These are phyloP conservation scores for Podosphaera xanthii DNA, from an alignment of 2,329 filamentous ascomycete genomes.

Conservation along the genomic window DNA sequence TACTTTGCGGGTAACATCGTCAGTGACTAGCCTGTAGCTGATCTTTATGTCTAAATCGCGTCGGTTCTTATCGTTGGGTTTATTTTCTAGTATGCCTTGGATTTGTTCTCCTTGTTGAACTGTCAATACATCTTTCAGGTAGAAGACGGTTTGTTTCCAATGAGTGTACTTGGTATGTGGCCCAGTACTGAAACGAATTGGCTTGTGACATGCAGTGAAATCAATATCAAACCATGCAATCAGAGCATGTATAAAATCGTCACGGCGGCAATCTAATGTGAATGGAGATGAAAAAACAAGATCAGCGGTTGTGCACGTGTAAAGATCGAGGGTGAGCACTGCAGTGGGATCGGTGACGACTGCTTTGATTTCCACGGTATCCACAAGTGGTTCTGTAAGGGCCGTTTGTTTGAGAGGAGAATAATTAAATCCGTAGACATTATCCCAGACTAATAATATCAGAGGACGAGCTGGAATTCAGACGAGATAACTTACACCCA, in stretches of 20 bases:
- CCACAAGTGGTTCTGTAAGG: slow-evolving; percentile 84
- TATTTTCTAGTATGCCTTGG: slow-evolving; percentile 50
- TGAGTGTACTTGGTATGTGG: slow-evolving; percentile 98
- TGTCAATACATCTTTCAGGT: slow-evolving; percentile 78
- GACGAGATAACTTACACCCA: slow-evolving; percentile 44
- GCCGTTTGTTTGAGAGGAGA: slow-evolving; percentile 81
- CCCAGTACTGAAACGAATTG: slow-evolving; percentile 86
- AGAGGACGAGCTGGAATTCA: neutral
- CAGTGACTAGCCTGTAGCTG: slow-evolving; percentile 56
- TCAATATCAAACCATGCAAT: slow-evolving; percentile 99
- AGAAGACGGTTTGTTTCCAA: slow-evolving; percentile 99
- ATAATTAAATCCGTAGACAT: slow-evolving; percentile 97
- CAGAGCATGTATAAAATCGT: slow-evolving; percentile 87
- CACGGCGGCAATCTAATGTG: slow-evolving; percentile 52
- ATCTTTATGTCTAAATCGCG: slow-evolving; percentile 85
- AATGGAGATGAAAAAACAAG: slow-evolving; percentile 68
- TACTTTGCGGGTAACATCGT: slow-evolving; percentile 45
- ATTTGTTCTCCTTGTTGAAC: slow-evolving; percentile 73
- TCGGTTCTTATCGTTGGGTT: slow-evolving; percentile 82
- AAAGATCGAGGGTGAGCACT: slow-evolving; percentile 76
- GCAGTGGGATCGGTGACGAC: slow-evolving; percentile 77
- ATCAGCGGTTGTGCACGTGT: slow-evolving; percentile 67
- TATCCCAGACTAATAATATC: slow-evolving; percentile 69
- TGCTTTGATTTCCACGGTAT: slow-evolving; percentile 93
- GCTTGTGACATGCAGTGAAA: slow-evolving; percentile 95